A percentile compares a stretch with the other conserved stretches of the same genome.
phyloP scores from a whole-genome alignment of 192 early-diverging fungal species.

The Coemansia biformis region DNA sequence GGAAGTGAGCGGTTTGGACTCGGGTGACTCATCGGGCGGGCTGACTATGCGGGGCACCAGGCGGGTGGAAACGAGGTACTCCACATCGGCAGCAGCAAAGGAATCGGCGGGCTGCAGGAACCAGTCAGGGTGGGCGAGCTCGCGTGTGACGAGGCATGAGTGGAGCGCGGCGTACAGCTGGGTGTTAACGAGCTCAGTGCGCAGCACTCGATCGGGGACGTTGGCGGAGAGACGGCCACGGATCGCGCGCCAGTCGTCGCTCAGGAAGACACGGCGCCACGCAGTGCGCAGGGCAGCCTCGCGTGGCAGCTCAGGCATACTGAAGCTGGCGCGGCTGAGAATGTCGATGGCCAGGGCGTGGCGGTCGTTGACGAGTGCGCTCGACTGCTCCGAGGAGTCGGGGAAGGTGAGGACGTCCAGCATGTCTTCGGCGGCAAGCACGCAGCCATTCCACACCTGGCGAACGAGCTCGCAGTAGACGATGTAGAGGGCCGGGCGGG shows the following conservation, averaged over 20 bases:
- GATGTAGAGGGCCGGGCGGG: conserved; percentile 26
- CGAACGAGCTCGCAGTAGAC: conserved; percentile 26
- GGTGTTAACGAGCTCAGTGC: conserved; percentile 19
- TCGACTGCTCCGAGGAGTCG: conserved; percentile 8
- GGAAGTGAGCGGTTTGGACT: conserved; percentile 9
- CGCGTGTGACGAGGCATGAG: conserved; percentile 18
- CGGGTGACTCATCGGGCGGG: background rate
- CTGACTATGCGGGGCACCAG: conserved; percentile 21
- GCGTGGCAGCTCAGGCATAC: conserved; percentile 16
- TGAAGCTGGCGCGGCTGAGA: conserved; percentile 27
- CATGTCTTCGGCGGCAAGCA: conserved; percentile 20
- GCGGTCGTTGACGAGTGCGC: conserved; percentile 16
- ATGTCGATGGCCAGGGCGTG: conserved; percentile 32
- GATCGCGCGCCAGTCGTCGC: conserved; percentile 31
- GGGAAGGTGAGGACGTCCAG: conserved; percentile 35
- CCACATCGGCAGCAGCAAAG: conserved; percentile 5
- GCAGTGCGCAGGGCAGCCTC: conserved; percentile 26
- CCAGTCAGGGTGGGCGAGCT: conserved; percentile 30
- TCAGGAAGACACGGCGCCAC: conserved; percentile 43
- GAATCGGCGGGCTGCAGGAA: conserved; percentile 21
- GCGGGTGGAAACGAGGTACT: conserved; percentile 19
- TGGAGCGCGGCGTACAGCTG: conserved; percentile 25
- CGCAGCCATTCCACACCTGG: conserved; percentile 16
- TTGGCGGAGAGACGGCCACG: conserved; percentile 8
- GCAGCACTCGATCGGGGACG: conserved; percentile 22